Evolutionary conservation across 352 stramenopile genomes (phyloP), one percentile per base, ranked within the genome.

Genomic region (Globisporangium alternatum): DNA sequence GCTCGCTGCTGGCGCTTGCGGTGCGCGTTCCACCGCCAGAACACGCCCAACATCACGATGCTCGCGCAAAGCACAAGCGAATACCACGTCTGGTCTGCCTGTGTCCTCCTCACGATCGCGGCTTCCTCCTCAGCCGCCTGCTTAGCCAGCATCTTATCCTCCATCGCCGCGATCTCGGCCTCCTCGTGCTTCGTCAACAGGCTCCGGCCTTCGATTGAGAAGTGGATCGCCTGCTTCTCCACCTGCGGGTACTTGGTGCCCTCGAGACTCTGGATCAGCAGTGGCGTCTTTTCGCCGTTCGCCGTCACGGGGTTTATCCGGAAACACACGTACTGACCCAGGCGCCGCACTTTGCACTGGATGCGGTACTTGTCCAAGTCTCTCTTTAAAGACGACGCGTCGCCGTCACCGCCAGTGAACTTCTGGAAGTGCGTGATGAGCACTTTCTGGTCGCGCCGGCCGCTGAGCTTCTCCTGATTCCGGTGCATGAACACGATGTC

Each of bases 401-500:
- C 78, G 57, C 81, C 83, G 65, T 89, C 77, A n/a, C 79, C 79
- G 9, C 81, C 85, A 1, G 70, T 91, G 60, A 94, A 94, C 69
- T 84, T 90, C 48, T 94, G 85, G 21, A 89, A 60, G 52, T 94
- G 78, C 21, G 78, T 89, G n/a, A 91, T 71, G 13, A 85, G 49
- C 28, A 80, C 70, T 41, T 80, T 83, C 45, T 91, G 76, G 57
- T 90, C 72, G 7, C 71, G 70, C 15, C 75, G 67, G n/a, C 86
- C 84, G 49, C 72, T 86, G 5, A 95, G 75, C 60, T 95, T 95
- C 56, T 66, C 77, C 55, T 89, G 80, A 64, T 95, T 95, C 21
- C 86, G 84, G 64, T 95, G 86, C 60, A 95, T 66, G 55, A 95
- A 95, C 28, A 93, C 72, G 28, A 95, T 74, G 19, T 93, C 78